These are phyloP conservation scores for Aspergillus kassunensis DNA, from an alignment of 495 filamentous ascomycete species.

Conservation along the genomic window DNA sequence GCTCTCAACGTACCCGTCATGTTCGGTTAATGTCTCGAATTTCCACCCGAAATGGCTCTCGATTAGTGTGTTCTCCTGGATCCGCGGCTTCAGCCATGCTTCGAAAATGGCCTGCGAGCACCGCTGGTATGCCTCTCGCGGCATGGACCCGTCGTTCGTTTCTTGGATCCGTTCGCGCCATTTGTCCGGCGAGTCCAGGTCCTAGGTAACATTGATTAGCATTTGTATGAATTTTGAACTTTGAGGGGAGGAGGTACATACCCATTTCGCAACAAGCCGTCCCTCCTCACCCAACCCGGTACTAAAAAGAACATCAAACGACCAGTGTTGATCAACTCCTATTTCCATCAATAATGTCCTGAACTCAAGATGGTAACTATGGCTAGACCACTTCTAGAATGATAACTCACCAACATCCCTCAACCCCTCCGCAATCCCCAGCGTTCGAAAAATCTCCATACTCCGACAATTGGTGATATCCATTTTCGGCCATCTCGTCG, in stretches of 20 bases:
- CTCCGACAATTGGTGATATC: conserved; percentile 11
- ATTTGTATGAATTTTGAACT: too few species aligned
- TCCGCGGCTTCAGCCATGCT: conserved; percentile 19
- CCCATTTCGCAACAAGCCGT: too few species aligned
- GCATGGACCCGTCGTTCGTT: conserved; percentile 13
- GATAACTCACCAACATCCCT: conserved; percentile 1
- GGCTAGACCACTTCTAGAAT: too few species aligned
- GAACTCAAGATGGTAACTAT: too few species aligned
- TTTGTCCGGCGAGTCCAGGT: neutral
- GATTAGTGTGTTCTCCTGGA: conserved; percentile 1
- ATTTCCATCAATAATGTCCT: neutral
- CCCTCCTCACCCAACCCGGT: neutral
- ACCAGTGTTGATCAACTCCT: neutral
- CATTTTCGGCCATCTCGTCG: conserved; percentile 33
- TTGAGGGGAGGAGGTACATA: too few species aligned
- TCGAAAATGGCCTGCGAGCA: conserved; percentile 22
- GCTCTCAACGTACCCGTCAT: neutral
- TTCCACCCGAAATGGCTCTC: conserved; percentile 10
- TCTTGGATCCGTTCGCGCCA: neutral
- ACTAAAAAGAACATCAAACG: neutral
- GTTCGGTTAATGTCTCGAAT: neutral
- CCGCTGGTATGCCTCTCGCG: conserved; percentile 12
- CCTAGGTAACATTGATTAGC: neutral
- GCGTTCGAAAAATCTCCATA: conserved; percentile 13
- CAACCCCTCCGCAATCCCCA: conserved; percentile 14